Evolutionary conservation across 805 yeast genomes (phyloP).

Genomic region (Lipomyces yamanashiensis): DNA sequence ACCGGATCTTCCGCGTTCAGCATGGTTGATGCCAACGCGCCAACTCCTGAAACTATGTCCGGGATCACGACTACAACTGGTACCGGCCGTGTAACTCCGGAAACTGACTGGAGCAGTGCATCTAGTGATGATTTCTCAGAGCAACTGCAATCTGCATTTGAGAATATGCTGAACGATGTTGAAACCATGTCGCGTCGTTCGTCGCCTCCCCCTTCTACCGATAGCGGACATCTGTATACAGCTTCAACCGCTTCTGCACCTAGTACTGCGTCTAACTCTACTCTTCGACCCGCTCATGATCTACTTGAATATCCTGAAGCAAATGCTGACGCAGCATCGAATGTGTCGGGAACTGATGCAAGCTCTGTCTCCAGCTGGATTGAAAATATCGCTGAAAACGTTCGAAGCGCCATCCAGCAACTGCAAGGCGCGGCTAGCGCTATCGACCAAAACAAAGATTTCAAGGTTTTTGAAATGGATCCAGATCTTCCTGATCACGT

Average conservation of each 20-base stretch:
- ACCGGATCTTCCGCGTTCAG: constrained; percentile 1
- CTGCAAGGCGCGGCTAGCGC: constrained; percentile 20
- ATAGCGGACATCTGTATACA: background rate
- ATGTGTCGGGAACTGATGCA: background rate
- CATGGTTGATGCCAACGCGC: background rate
- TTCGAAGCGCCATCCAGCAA: constrained; percentile 23
- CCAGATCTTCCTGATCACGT: constrained; percentile 26
- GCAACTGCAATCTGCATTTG: constrained; percentile 21
- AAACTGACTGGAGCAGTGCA: background rate
- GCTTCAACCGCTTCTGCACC: background rate
- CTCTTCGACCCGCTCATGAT: constrained; percentile 4
- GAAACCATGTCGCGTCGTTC: constrained; percentile 19
- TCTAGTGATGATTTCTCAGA: constrained; percentile 17
- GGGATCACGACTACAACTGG: constrained; percentile 3
- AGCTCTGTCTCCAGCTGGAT: constrained; percentile 9
- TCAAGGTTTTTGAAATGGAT: constrained; percentile 10
- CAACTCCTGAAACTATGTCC: constrained; percentile 6
- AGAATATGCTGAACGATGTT: constrained; percentile 22
- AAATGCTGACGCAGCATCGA: background rate
- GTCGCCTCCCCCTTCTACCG: constrained; percentile 4
- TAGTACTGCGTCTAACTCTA: constrained; percentile 1
- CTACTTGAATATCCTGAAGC: background rate
- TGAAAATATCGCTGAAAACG: constrained; percentile 19
- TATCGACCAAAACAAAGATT: background rate
- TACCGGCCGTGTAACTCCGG: constrained; percentile 7